Conservation (phyloP, 2,329 filamentous ascomycete genomes). For the Trichoderma simmonsii region DNA sequence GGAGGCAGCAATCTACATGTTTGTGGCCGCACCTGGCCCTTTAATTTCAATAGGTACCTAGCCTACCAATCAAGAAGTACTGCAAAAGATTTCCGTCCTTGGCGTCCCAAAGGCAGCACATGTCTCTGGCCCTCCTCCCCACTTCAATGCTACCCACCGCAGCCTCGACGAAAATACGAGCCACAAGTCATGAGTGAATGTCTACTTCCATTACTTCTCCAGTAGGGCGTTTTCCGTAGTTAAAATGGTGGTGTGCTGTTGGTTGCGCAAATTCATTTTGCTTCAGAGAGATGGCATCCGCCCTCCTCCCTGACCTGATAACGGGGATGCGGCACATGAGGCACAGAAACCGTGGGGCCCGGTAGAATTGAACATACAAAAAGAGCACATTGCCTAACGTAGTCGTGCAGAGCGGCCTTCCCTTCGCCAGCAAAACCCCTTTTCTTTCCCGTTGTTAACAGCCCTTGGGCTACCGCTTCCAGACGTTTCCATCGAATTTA, state of each 20-base stretch:
- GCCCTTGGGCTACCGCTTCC: neutral
- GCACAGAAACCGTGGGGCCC: neutral
- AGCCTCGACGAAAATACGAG: neutral
- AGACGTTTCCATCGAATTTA: neutral
- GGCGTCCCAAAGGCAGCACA: no score
- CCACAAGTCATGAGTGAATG: neutral
- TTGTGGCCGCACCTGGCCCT: neutral
- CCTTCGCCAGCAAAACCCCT: neutral
- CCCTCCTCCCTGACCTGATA: neutral
- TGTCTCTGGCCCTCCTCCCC: neutral
- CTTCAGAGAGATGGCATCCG: neutral
- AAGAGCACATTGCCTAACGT: neutral
- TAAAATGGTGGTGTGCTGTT: neutral
- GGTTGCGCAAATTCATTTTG: neutral
- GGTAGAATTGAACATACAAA: no score
- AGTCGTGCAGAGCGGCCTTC: neutral
- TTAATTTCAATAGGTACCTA: neutral
- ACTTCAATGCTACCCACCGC: neutral
- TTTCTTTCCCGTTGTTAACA: neutral
- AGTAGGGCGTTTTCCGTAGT: neutral
- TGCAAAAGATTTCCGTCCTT: neutral
- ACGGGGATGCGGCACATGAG: neutral
- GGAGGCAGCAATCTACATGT: neutral
- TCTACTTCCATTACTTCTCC: neutral
- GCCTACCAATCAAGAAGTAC: neutral